Base-by-base conservation (phyloP, 1,284 basidiomycete species). In the Xanthoconium separans region DNA sequence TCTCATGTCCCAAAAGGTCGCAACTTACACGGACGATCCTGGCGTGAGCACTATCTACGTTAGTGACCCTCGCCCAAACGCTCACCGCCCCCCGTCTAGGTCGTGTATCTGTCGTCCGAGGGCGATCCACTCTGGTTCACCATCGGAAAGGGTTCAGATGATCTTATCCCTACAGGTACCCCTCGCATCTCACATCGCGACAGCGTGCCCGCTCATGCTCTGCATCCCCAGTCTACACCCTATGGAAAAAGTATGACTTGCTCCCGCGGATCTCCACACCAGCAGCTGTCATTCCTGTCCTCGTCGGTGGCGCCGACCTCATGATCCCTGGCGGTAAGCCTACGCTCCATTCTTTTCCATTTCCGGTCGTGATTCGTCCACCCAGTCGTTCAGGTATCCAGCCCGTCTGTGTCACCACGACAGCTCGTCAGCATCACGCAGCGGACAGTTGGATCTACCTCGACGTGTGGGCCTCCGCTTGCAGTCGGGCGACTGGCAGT, bases 41-140 rank as follows among this genome's bases (percentile, higher is more conserved):
- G 85, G 86, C 13, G 87, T 90, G 66, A 65, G 83, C 71, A 15
- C 27, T 27, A 5, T 41, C 24, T 10, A 1, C 29, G 41, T 27
- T 36, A n/a, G n/a, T n/a, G n/a, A 40, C 40, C 36, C 49, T 47
- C 10, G 12, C 1, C n/a, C n/a, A 16, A 11, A 46, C 6, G 8
- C 45, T 50, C 36, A 60, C n/a, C n/a, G n/a, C n/a, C 44, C 39
- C 33, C 34, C 51, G 24, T 29, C 16, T 27, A 87, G 85, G 72
- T 82, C 24, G 79, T 81, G 4, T 88, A 89, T 68, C 65, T 87
- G n/a, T 79, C 82, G 5, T 69, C 79, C 1, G 82, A 85, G 27
- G 88, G 89, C 13, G 84, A 91, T 64, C 91, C 91, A 2, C 72
- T 94, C 22, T 94, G 92, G 91, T 90, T 94, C 67, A 82, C 83